phyloP scores from a whole-genome alignment of 768 basidiomycete genomes.

The Kwoniella heveanensis region DNA sequence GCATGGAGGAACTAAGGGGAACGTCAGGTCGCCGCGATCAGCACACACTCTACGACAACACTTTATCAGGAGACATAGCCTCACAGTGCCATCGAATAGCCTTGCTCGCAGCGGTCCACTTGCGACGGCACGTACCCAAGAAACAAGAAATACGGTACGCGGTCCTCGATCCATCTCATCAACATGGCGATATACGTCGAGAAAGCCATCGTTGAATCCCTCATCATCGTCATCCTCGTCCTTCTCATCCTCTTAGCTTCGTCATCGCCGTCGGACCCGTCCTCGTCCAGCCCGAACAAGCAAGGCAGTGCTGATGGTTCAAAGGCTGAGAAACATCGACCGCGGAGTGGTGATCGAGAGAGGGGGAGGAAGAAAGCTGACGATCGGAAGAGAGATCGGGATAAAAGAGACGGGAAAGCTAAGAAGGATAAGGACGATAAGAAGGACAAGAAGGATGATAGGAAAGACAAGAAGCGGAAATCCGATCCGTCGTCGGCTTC shows the following conservation, averaged over 20 bases:
- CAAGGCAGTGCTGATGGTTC: neutral
- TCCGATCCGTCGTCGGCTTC: neutral
- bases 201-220: slow-evolving; percentile 17
- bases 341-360: neutral
- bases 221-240: slow-evolving; percentile 20
- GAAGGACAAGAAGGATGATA: neutral
- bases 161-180: too few relatives aligned
- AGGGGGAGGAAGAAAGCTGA: neutral
- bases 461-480: neutral
- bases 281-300: too few relatives aligned
- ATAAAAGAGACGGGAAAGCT: neutral
- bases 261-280: slow-evolving; percentile 2
- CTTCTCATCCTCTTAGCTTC: slow-evolving; percentile 11
- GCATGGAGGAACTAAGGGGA: too few relatives aligned
- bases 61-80: too few relatives aligned
- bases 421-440: neutral
- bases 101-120: too few relatives aligned
- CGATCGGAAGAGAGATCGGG: neutral
- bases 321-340: neutral
- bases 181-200: slow-evolving; percentile 20
- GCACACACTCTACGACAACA: too few relatives aligned
- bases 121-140: too few relatives aligned
- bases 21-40: too few relatives aligned
- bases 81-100: too few relatives aligned
- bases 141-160: too few relatives aligned